Base-by-base conservation (phyloP, 2,329 filamentous ascomycete genomes). In the Sporothrix humicola region DNA sequence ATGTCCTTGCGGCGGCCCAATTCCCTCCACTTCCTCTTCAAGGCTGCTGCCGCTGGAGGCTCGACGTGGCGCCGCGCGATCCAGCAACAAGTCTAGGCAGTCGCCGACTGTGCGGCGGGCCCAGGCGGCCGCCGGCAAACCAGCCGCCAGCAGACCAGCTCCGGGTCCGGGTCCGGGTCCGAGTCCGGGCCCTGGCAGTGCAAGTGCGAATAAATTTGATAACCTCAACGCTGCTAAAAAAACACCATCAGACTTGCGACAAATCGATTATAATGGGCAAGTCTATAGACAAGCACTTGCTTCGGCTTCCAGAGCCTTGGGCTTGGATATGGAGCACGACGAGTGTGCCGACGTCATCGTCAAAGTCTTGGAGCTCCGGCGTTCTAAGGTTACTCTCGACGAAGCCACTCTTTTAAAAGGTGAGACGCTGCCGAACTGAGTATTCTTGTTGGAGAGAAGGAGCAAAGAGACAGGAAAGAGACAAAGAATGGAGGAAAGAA, bases 271-370 rank as follows among this genome's bases (percentile, higher is more conserved):
- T 37, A 7, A 37, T 3, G 31, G 31, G 31, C 31, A 5, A 37
- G 31, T 37, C 31, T 37, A 37, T 37, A 37, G 31, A 37, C 31
- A 37, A 7, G 31, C 31, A 37, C 31, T 37, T 37, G 31, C 31
- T 37, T 37, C 31, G 31, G 31, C 31, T 37, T 37, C 31, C 1
- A 20, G 10, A 6, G 44, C n/a, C 5, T 17, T 72, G 10, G 46
- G 23, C 13, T 44, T 20, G 3, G n/a, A 48, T 17, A 5, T 76
- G 54, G 68, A 75, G 17, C 26, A 44, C 7, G 46, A 48, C 0
- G 72, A 73, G 52, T 77, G 75, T 17, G 2, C 74, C 6, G 48
- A 50, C 13, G 59, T 71, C 20, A 2, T 76, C 3, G 61, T 13
- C 20, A 13, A 17, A 20, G n/a, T 44, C 10, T 23, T 66, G 13